Conservation (phyloP, 1,139 yeast species). For the Nakaseomyces delphensis region DNA sequence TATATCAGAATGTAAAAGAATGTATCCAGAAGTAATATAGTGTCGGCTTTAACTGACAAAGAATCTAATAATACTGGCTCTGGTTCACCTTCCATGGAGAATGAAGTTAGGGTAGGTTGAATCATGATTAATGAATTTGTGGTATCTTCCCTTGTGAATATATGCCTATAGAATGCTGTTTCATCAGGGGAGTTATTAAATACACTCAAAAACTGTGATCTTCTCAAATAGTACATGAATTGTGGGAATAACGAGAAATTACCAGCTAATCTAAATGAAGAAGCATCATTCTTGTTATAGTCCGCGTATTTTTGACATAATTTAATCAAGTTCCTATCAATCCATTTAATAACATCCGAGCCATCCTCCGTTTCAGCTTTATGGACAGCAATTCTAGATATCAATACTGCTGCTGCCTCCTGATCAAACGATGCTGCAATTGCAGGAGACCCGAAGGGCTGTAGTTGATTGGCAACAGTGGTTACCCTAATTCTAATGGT, state of each 20-base stretch:
- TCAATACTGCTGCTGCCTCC: slow-evolving; percentile 95
- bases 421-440: slow-evolving; percentile 78
- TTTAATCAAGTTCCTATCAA: slow-evolving; percentile 76
- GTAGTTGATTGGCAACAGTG: slow-evolving; percentile 64
- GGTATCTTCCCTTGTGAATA: slow-evolving; percentile 82
- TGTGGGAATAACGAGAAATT: slow-evolving; percentile 86
- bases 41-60: slow-evolving; percentile 82
- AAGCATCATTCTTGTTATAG: slow-evolving; percentile 66
- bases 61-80: slow-evolving; percentile 93
- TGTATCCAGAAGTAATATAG: slow-evolving; percentile 80
- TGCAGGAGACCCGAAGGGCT: slow-evolving; percentile 41
- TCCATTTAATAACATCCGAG: slow-evolving; percentile 71
- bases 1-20: slow-evolving; percentile 92
- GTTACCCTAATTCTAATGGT: slow-evolving; percentile 86
- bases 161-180: slow-evolving; percentile 94
- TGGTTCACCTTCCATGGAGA: slow-evolving; percentile 77
- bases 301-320: slow-evolving; percentile 84
- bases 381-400: slow-evolving; percentile 88
- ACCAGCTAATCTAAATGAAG: slow-evolving; percentile 68
- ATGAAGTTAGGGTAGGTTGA: slow-evolving; percentile 89
- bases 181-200: slow-evolving; percentile 98
- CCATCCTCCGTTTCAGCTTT: slow-evolving; percentile 76
- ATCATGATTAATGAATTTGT: slow-evolving; percentile 93
- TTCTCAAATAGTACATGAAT: slow-evolving; percentile 88
- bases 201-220: slow-evolving; percentile 93